Evolutionary conservation across 805 yeast genomes (phyloP).

Genomic region (Suhomyces sp.): DNA sequence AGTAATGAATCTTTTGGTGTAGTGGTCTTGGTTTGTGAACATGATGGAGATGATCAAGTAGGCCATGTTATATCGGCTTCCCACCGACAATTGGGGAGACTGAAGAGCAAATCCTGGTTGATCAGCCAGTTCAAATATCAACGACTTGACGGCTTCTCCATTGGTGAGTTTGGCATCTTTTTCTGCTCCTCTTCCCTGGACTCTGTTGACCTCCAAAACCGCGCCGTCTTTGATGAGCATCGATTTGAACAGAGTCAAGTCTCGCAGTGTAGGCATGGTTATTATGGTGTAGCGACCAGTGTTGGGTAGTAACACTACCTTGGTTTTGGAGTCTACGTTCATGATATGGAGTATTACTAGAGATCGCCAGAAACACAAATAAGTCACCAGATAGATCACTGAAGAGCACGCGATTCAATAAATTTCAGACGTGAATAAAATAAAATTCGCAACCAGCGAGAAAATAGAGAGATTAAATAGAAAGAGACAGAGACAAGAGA

Average conservation of each 20-base stretch:
- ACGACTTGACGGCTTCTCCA: slow-evolving; percentile 41
- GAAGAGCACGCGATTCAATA: not conserved
- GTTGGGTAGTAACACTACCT: slow-evolving; percentile 3
- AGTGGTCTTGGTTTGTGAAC: slow-evolving; percentile 19
- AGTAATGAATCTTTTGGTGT: slow-evolving; percentile 30
- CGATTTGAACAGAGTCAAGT: slow-evolving; percentile 2
- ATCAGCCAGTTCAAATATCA: slow-evolving; percentile 23
- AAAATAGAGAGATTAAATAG: too few species aligned
- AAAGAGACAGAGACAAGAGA: too few species aligned
- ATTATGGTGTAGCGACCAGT: not conserved
- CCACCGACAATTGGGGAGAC: slow-evolving; percentile 36
- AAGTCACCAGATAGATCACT: too few species aligned
- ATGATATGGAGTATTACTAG: not conserved
- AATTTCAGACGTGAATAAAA: not conserved
- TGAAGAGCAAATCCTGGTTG: slow-evolving; percentile 39
- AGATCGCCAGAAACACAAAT: not conserved
- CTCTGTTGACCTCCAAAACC: slow-evolving; percentile 40
- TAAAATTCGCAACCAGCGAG: not conserved
- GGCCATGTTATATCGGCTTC: slow-evolving; percentile 38
- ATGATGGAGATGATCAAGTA: slow-evolving; percentile 41
- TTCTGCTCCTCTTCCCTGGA: slow-evolving; percentile 28
- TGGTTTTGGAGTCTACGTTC: slow-evolving; percentile 1
- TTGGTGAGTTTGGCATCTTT: slow-evolving; percentile 16
- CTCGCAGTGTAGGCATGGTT: slow-evolving; percentile 4
- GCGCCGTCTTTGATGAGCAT: slow-evolving; percentile 6